These are phyloP conservation scores for Datisca glomerata DNA, from an alignment of 306 rosid species.

Conservation along the genomic window DNA sequence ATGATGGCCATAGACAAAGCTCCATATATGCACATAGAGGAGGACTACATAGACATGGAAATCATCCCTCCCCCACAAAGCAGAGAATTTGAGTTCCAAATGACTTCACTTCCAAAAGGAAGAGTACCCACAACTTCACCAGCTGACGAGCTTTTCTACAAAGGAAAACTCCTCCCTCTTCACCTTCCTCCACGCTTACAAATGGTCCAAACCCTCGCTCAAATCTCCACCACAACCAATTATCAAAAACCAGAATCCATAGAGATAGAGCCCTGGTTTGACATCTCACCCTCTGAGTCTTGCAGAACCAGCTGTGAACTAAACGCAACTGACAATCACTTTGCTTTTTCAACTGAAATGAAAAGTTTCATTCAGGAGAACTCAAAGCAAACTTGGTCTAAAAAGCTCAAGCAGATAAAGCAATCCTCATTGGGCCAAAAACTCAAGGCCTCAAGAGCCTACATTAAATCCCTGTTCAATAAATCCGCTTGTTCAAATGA, in stretches of 20 bases:
- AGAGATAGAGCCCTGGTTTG: slow-evolving; percentile 15
- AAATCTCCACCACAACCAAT: slow-evolving; percentile 26
- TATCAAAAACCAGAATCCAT: no score
- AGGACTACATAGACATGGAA: slow-evolving; percentile 79
- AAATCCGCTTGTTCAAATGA: slow-evolving; percentile 53
- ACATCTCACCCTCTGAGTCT: slow-evolving; percentile 36
- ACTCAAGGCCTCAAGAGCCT: slow-evolving; percentile 59
- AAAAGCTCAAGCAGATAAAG: slow-evolving; percentile 54
- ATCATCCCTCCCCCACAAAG: slow-evolving; percentile 42
- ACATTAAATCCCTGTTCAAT: slow-evolving; percentile 52
- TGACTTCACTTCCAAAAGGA: slow-evolving; percentile 34
- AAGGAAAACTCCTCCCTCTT: slow-evolving; percentile 92
- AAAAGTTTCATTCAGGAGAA: slow-evolving; percentile 31
- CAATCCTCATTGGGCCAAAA: slow-evolving; percentile 41
- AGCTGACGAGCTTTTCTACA: slow-evolving; percentile 93
- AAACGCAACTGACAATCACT: slow-evolving; percentile 37
- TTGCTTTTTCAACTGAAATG: slow-evolving; percentile 10
- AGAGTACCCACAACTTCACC: slow-evolving; percentile 42
- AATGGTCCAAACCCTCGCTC: slow-evolving; percentile 64
- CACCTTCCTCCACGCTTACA: slow-evolving; percentile 83
- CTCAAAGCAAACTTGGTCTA: slow-evolving; percentile 37
- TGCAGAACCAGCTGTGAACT: slow-evolving; percentile 57
- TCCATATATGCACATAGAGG: slow-evolving; percentile 34
- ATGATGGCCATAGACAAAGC: slow-evolving; percentile 45
- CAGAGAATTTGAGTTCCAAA: slow-evolving; percentile 89